phyloP scores from a whole-genome alignment of 352 stramenopile genomes.

The Pythium scleroteichum region DNA sequence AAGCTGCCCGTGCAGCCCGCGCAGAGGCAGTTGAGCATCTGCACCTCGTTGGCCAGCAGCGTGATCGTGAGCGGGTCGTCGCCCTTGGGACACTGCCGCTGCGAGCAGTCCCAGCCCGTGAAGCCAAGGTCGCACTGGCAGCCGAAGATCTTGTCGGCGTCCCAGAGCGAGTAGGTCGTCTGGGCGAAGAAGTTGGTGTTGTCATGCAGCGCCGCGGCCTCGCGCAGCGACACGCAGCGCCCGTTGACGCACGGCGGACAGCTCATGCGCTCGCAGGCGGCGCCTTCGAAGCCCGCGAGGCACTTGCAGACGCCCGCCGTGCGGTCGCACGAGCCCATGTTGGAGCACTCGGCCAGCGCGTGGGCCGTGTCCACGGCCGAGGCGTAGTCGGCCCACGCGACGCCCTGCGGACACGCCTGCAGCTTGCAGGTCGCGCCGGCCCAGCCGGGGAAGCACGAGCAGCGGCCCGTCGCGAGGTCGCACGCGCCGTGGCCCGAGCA shows the following conservation, averaged over 20 bases:
- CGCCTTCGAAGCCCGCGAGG: conserved; percentile 61
- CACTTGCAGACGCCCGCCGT: conserved; percentile 60
- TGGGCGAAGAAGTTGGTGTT: conserved; percentile 64
- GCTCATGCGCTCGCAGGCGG: conserved; percentile 72
- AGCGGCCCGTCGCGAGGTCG: conserved; percentile 57
- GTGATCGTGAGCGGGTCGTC: conserved; percentile 60
- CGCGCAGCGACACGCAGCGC: conserved; percentile 71
- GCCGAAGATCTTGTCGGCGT: conserved; percentile 77
- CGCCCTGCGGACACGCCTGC: conserved; percentile 45
- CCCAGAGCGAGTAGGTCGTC: conserved; percentile 67
- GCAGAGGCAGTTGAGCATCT: conserved; percentile 56
- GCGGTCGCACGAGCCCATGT: conserved; percentile 84
- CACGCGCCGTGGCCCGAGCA: conserved; percentile 83
- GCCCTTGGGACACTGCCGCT: conserved; percentile 52
- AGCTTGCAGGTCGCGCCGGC: conserved; percentile 65
- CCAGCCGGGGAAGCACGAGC: conserved; percentile 79
- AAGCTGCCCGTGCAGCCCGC: conserved; percentile 56
- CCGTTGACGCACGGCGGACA: conserved; percentile 66
- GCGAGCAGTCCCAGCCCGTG: conserved; percentile 62
- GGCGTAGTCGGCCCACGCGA: conserved; percentile 69
- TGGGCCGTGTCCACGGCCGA: conserved; percentile 66
- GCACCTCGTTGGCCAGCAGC: conserved; percentile 36
- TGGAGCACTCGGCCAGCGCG: conserved; percentile 78
- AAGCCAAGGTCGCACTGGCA: conserved; percentile 77
- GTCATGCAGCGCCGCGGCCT: conserved; percentile 55